Evolutionary conservation across 2,329 filamentous ascomycete species (phyloP).

Genomic region (Fusarium chlamydosporum): DNA sequence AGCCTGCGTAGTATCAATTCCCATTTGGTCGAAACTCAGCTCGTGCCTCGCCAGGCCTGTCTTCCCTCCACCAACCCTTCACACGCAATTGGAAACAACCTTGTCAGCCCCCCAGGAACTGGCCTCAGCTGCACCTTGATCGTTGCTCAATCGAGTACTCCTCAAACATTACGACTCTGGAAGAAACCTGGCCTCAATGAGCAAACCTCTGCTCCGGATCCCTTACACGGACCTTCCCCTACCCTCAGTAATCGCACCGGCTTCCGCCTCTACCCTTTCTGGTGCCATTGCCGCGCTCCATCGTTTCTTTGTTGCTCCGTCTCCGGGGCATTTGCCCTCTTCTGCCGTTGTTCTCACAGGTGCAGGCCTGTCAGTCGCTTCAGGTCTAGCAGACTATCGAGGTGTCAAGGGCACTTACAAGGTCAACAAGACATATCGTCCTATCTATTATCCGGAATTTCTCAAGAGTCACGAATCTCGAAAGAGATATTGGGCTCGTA

Average conservation of each 20-base stretch:
- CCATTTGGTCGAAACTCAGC: constrained; percentile 4
- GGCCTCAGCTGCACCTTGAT: constrained; percentile 5
- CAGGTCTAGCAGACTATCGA: constrained; percentile 92
- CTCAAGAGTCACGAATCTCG: constrained; percentile 82
- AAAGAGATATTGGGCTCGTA: constrained; percentile 95
- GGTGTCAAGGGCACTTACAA: constrained; percentile 92
- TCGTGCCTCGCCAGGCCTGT: not conserved
- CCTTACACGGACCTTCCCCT: constrained; percentile 90
- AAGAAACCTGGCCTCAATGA: constrained; percentile 61
- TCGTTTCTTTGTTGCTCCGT: constrained; percentile 78
- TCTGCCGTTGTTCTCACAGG: constrained; percentile 74
- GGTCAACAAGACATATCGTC: constrained; percentile 88
- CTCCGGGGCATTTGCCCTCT: constrained; percentile 63
- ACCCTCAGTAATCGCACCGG: constrained; percentile 79
- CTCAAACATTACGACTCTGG: not conserved
- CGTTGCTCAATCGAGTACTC: constrained; percentile 10
- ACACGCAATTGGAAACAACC: constrained; percentile 41
- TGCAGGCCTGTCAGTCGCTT: constrained; percentile 93
- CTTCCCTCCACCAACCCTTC: constrained; percentile 32
- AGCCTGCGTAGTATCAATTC: constrained; percentile 11
- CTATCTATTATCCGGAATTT: constrained; percentile 96
- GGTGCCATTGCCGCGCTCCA: constrained; percentile 84
- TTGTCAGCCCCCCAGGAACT: constrained; percentile 14
- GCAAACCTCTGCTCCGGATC: constrained; percentile 84
- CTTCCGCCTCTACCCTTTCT: constrained; percentile 75